A percentile compares a stretch with the other conserved stretches of the same genome.
phyloP scores from a whole-genome alignment of 164 flowering plant genomes.

The Kingdonia uniflora region DNA sequence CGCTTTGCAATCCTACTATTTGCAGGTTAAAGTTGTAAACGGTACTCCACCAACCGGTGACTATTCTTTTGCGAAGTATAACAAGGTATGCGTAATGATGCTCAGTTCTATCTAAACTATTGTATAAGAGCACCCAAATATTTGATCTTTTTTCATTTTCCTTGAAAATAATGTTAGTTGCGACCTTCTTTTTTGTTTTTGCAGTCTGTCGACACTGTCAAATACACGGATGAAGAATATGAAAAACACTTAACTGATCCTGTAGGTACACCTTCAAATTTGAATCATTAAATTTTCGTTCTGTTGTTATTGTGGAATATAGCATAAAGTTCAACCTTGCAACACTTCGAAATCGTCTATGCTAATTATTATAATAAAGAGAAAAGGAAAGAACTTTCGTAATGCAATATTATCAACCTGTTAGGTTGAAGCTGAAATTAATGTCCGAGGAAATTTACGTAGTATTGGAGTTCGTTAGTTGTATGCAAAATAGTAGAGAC shows the following conservation, averaged over 20 bases:
- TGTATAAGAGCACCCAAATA: not conserved
- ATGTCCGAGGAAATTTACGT: too few species aligned
- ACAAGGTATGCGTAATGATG: constrained; percentile 51
- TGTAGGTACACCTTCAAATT: constrained; percentile 45
- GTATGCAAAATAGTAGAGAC: too few species aligned
- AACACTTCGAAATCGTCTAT: too few species aligned
- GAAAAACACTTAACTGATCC: constrained; percentile 83
- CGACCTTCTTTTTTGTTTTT: constrained; percentile 8
- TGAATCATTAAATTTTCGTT: too few species aligned
- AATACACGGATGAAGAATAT: constrained; percentile 95
- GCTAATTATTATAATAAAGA: too few species aligned
- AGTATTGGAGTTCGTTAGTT: too few species aligned
- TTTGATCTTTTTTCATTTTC: not conserved
- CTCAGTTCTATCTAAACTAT: not conserved
- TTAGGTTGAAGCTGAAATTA: too few species aligned
- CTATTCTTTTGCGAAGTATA: constrained; percentile 92
- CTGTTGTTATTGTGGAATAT: too few species aligned
- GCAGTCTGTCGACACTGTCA: constrained; percentile 72
- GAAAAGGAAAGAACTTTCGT: too few species aligned
- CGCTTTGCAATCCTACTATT: not conserved
- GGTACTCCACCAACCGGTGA: constrained; percentile 93
- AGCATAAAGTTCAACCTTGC: too few species aligned
- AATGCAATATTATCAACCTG: too few species aligned
- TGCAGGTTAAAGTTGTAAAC: constrained; percentile 91
- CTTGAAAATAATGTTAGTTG: not conserved